Evolutionary conservation across 805 yeast genomes (phyloP).

Genomic region (Pichia cephalocereana): DNA sequence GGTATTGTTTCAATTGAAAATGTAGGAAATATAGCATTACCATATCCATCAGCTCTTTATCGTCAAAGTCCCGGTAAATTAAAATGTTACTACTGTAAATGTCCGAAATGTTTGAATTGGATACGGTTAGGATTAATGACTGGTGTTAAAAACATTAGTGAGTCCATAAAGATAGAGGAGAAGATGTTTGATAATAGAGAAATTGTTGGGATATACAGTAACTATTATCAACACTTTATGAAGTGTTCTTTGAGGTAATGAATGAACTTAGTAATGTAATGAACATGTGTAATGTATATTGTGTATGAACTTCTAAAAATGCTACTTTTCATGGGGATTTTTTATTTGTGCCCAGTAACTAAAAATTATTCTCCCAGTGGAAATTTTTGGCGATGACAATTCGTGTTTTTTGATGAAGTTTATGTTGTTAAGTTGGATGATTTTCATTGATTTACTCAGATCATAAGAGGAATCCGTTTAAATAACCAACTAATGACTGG

Average conservation of each 20-base stretch:
- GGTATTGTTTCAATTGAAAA: conserved; percentile 12
- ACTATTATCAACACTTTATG: conserved; percentile 18
- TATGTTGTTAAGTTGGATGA: no score
- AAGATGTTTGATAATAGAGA: neutral
- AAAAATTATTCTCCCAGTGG: no score
- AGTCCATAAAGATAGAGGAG: neutral
- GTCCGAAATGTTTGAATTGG: conserved; percentile 19
- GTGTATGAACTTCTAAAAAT: no score
- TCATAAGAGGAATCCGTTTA: no score
- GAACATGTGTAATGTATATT: no score
- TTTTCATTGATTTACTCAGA: no score
- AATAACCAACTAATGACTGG: no score
- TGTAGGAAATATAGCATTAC: conserved; percentile 7
- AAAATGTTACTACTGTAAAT: conserved; percentile 16
- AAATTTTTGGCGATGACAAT: no score
- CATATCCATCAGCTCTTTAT: conserved; percentile 14
- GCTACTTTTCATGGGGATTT: no score
- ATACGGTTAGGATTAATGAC: conserved; percentile 12
- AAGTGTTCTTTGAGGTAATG: conserved; percentile 6
- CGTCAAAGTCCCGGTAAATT: conserved; percentile 10
- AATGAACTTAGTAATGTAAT: no score
- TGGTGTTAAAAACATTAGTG: conserved; percentile 3
- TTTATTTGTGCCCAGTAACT: no score
- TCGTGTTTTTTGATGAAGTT: no score
- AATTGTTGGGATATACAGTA: conserved; percentile 15